Evolutionary conservation across 2,329 filamentous ascomycete species (phyloP).

Genomic region (Claviceps sp.): DNA sequence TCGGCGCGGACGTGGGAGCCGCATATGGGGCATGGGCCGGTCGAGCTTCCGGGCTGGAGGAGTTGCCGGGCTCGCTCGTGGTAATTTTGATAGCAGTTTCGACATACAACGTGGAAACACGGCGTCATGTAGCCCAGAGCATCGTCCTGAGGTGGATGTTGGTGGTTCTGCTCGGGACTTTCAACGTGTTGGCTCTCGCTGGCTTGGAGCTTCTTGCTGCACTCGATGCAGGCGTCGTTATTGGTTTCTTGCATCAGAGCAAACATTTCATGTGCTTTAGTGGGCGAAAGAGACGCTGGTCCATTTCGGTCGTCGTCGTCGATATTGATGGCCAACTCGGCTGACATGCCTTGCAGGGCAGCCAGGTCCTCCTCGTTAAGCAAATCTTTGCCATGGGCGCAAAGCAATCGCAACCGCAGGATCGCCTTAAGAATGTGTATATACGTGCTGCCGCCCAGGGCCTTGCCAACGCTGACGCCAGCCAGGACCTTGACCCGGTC

Average conservation of each 20-base stretch:
- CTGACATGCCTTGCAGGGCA: slow-evolving; percentile 67
- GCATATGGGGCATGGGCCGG: slow-evolving; percentile 56
- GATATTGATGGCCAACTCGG: slow-evolving; percentile 75
- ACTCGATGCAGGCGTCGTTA: slow-evolving; percentile 58
- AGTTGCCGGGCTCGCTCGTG: slow-evolving; percentile 35
- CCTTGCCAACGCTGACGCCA: slow-evolving; percentile 42
- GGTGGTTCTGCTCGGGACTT: slow-evolving; percentile 34
- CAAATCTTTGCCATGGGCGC: slow-evolving; percentile 86
- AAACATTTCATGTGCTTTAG: slow-evolving; percentile 76
- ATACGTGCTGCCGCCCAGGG: slow-evolving; percentile 74
- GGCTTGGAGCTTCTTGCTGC: slow-evolving; percentile 48
- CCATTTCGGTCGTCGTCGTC: slow-evolving; percentile 60
- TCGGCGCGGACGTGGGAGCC: slow-evolving; percentile 46
- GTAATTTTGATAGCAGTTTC: slow-evolving; percentile 52
- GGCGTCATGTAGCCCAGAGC: slow-evolving; percentile 68
- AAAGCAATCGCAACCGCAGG: slow-evolving; percentile 75
- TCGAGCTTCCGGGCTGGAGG: slow-evolving; percentile 21
- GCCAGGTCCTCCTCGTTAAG: slow-evolving; percentile 73
- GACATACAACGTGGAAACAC: slow-evolving; percentile 78
- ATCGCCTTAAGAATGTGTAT: slow-evolving; percentile 90
- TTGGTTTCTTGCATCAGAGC: slow-evolving; percentile 73
- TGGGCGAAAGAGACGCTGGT: slow-evolving; percentile 42
- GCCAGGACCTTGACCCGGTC: slow-evolving; percentile 67
- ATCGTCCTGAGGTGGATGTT: slow-evolving; percentile 37
- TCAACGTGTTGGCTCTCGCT: slow-evolving; percentile 43